Conservation (phyloP, 1,284 basidiomycete genomes). For the Trichosporon ovoides region DNA sequence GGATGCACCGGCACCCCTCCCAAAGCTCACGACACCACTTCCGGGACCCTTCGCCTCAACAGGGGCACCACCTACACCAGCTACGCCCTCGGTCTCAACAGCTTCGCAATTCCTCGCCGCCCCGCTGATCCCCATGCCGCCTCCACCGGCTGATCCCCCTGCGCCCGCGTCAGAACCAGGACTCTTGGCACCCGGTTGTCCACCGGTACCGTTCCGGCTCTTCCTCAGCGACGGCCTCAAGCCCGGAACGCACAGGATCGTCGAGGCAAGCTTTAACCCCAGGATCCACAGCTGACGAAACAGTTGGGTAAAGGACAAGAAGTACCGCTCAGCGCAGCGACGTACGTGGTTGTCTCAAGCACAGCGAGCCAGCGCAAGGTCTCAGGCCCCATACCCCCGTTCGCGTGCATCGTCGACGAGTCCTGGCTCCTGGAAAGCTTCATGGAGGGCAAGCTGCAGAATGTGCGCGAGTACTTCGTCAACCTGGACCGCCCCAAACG, state of each 20-base stretch:
- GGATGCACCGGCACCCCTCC: no score
- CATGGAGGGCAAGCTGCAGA: neutral
- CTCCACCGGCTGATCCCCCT: neutral
- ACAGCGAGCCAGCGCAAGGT: neutral
- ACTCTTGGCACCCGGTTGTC: neutral
- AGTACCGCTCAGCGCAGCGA: neutral
- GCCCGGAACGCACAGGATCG: neutral
- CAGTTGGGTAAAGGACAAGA: neutral
- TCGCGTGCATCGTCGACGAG: neutral
- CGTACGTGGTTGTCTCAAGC: neutral
- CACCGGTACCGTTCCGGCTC: neutral
- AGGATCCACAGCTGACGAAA: neutral
- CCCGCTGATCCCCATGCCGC: no score
- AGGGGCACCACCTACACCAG: no score
- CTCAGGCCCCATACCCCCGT: neutral
- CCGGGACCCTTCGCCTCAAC: no score
- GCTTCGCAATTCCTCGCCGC: no score
- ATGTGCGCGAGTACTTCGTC: neutral
- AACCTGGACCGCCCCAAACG: neutral
- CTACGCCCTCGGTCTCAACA: no score
- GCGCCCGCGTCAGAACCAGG: neutral
- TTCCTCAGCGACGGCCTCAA: neutral
- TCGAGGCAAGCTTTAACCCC: neutral
- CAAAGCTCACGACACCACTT: no score
- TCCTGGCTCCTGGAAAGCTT: neutral